These are phyloP conservation scores for Striga hermonthica DNA, from an alignment of 305 asterid species.

Conservation along the genomic window DNA sequence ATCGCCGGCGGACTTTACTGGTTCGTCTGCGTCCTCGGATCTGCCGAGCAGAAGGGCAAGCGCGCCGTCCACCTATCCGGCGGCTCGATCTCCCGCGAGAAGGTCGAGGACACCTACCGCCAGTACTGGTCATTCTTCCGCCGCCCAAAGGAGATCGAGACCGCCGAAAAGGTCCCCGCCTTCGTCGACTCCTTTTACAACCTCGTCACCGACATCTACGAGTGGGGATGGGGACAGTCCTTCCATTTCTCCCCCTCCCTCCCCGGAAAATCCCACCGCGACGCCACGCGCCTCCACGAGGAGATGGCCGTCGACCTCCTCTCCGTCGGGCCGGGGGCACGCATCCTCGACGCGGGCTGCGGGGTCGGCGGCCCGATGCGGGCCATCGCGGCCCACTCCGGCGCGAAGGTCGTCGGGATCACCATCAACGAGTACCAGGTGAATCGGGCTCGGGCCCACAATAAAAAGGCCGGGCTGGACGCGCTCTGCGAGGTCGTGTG, in stretches of 20 bases:
- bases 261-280: conserved; percentile 80
- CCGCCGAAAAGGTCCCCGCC: conserved; percentile 77
- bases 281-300: conserved; percentile 84
- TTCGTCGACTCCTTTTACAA: conserved; percentile 95
- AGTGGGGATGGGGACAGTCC: conserved; percentile 99
- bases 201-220: conserved; percentile 93
- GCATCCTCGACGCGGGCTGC: conserved; percentile 89
- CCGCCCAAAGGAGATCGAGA: conserved; percentile 82
- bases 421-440: conserved; percentile 97
- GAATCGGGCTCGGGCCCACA: conserved; percentile 67
- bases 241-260: conserved; percentile 88
- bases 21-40: conserved; percentile 75
- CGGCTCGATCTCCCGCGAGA: conserved; percentile 77
- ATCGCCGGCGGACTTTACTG: conserved; percentile 84
- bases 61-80: conserved; percentile 81
- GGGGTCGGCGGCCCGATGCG: conserved; percentile 99
- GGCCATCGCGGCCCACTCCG: conserved; percentile 89
- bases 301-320: conserved; percentile 95
- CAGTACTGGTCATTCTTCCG: conserved; percentile 97
- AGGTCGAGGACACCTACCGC: conserved; percentile 67
- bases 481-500: conserved; percentile 80
- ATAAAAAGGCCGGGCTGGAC: conserved; percentile 80
- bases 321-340: conserved; percentile 47
- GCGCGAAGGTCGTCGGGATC: conserved; percentile 80
- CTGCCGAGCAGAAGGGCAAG: conserved; percentile 88